Percentiles rank a stretch among this genome's conserved stretches.
These are phyloP conservation scores for Xylaria sp. DNA, from an alignment of 2,329 filamentous ascomycete species.

Conservation along the genomic window DNA sequence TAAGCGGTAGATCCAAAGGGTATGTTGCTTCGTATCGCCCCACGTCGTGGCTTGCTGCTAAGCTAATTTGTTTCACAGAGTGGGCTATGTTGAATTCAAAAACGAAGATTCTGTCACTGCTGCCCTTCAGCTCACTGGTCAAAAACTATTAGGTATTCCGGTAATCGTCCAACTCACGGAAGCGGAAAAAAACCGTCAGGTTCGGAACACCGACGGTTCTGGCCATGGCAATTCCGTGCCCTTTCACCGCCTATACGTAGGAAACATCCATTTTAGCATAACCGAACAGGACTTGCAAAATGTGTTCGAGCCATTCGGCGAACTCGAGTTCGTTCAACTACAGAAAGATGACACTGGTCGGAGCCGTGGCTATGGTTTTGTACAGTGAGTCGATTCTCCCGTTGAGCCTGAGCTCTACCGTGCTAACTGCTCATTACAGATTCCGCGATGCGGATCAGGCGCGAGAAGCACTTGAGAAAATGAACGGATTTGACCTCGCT, in stretches of 20 bases:
- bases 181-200: slow-evolving; percentile 98
- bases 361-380: slow-evolving; percentile 94
- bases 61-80: slow-evolving; percentile 49
- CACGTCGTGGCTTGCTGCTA: slow-evolving; percentile 24
- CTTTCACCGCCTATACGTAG: slow-evolving; percentile 96
- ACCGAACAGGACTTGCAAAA: slow-evolving; percentile 93
- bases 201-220: slow-evolving; percentile 68
- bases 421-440: slow-evolving; percentile 46
- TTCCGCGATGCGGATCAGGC: slow-evolving; percentile 87
- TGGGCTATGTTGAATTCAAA: slow-evolving; percentile 99
- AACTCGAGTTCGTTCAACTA: slow-evolving; percentile 94
- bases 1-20: slow-evolving; percentile 97
- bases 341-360: slow-evolving; percentile 92
- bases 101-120: slow-evolving; percentile 87
- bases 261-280: slow-evolving; percentile 99
- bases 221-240: slow-evolving; percentile 77
- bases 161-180: slow-evolving; percentile 98
- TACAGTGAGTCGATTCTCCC: slow-evolving; percentile 66
- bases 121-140: slow-evolving; percentile 96
- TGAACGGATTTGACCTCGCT: slow-evolving; percentile 98
- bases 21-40: slow-evolving; percentile 41
- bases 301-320: slow-evolving; percentile 95
- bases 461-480: slow-evolving; percentile 92
- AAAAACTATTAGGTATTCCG: slow-evolving; percentile 96
- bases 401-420: not conserved